Evolutionary conservation across 345 rosid species (phyloP).

Genomic region (Corymbia maculata): DNA sequence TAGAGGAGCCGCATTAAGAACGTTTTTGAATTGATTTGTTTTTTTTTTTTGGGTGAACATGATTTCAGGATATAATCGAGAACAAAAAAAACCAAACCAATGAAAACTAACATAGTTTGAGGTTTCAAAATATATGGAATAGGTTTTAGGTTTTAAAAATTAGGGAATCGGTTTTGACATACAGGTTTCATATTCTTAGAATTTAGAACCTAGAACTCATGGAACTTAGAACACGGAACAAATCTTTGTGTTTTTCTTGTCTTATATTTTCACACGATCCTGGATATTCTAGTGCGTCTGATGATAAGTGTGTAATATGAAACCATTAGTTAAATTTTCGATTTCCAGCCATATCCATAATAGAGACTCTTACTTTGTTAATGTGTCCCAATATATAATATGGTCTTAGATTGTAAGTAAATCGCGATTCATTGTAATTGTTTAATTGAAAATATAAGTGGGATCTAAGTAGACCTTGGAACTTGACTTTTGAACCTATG

Average conservation of each 20-base stretch:
- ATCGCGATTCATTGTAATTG: accelerated
- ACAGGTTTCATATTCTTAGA: no score
- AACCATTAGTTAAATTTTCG: accelerated
- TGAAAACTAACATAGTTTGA: no score
- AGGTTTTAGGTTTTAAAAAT: accelerated
- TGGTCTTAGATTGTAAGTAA: neutral
- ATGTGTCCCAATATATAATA: neutral
- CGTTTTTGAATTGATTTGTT: neutral
- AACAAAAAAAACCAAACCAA: no score
- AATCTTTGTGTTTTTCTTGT: no score
- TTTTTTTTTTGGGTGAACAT: neutral
- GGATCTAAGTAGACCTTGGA: accelerated
- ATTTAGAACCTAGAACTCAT: no score
- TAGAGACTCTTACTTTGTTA: accelerated
- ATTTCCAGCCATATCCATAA: no score
- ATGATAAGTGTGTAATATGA: neutral
- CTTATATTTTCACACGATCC: no score
- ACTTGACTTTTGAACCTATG: no score
- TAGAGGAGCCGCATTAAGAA: neutral
- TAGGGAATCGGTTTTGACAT: accelerated
- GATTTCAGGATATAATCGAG: neutral
- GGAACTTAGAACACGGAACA: no score
- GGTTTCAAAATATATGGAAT: no score
- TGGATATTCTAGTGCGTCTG: accelerated
- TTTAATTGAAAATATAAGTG: no score